Percentiles rank a stretch among this genome's conserved stretches.
Evolutionary conservation across 192 early-diverging fungal species (phyloP).

Genomic region (Pilaira anomala): DNA sequence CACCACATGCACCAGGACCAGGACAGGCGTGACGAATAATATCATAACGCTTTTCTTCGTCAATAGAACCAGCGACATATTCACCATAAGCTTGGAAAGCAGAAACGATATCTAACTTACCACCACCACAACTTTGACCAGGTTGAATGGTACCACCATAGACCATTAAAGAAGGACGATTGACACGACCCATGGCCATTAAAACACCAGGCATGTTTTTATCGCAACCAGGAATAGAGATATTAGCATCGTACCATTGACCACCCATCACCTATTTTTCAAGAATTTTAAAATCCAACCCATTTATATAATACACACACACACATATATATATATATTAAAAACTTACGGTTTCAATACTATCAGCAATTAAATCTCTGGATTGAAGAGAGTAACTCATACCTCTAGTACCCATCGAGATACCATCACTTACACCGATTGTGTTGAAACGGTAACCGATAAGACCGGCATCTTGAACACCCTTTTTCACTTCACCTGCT

Average conservation of each 20-base stretch:
- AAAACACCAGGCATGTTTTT: conserved; percentile 98
- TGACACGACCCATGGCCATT: conserved; percentile 94
- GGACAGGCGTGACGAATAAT: conserved; percentile 72
- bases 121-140: conserved; percentile 64
- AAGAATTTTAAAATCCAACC: neutral
- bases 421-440: conserved; percentile 95
- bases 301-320: no score
- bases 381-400: conserved; percentile 98
- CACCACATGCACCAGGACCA: conserved; percentile 96
- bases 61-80: conserved; percentile 87
- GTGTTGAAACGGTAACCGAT: conserved; percentile 98
- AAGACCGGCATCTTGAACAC: conserved; percentile 84
- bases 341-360: conserved; percentile 86
- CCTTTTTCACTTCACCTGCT: conserved; percentile 85
- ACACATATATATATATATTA: no score
- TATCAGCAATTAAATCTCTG: conserved; percentile 98
- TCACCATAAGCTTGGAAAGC: conserved; percentile 97
- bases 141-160: conserved; percentile 97
- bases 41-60: conserved; percentile 79
- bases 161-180: conserved; percentile 95
- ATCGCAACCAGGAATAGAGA: conserved; percentile 91
- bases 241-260: conserved; percentile 99
- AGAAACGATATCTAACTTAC: conserved; percentile 88
- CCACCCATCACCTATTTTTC: conserved; percentile 78
- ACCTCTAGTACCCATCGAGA: conserved; percentile 94